Conservation (phyloP, 441 rosid genomes). For the Populus hybrid region DNA sequence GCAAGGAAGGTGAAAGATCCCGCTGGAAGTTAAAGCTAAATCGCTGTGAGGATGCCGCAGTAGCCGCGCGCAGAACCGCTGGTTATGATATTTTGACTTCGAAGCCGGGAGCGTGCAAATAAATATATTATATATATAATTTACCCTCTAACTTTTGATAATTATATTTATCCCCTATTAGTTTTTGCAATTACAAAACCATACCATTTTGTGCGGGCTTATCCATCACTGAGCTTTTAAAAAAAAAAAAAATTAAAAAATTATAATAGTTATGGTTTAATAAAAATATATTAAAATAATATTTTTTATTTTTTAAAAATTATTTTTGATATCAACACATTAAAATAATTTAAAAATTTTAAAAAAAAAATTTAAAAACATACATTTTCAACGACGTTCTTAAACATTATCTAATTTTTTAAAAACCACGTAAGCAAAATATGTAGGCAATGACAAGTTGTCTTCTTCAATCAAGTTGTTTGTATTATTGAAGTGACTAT, state of each 20-base stretch:
- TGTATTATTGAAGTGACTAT: too few relatives aligned
- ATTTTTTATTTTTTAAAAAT: too few relatives aligned
- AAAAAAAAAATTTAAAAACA: too few relatives aligned
- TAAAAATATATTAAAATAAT: too few relatives aligned
- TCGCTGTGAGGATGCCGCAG: neutral
- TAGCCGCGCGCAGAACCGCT: neutral
- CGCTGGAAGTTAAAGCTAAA: neutral
- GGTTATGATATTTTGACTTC: neutral
- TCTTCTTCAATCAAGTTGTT: too few relatives aligned
- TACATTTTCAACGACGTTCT: accelerated
- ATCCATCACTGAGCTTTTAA: neutral
- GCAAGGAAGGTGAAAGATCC: neutral
- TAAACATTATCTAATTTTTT: too few relatives aligned
- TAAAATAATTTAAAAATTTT: too few relatives aligned
- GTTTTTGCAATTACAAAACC: neutral
- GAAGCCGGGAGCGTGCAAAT: neutral
- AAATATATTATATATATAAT: too few relatives aligned
- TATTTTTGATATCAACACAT: too few relatives aligned
- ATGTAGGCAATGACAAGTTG: too few relatives aligned
- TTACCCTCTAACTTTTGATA: neutral
- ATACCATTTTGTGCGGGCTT: neutral
- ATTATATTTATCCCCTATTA: neutral
- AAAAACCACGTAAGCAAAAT: neutral
- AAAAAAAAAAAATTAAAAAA: too few relatives aligned
- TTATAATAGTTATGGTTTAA: too few relatives aligned